A percentile compares a stretch with the other conserved stretches of the same genome.
Evolutionary conservation across 495 filamentous ascomycete species (phyloP).

Genomic region (Lophium mytilinum): DNA sequence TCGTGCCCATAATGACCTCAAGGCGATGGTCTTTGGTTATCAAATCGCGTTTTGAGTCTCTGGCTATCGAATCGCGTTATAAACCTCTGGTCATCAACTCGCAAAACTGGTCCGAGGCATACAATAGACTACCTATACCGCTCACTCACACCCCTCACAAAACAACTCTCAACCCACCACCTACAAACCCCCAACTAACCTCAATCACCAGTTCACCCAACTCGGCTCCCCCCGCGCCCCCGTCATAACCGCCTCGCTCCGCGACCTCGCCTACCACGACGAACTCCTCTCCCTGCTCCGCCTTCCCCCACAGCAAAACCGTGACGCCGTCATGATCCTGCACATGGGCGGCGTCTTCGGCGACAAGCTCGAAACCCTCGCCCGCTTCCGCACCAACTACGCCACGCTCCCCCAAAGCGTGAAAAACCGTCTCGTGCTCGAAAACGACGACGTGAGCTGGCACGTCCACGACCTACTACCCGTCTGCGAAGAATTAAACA

Average conservation of each 20-base stretch:
- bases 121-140: no score
- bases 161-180: no score
- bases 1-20: no score
- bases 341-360: conserved; percentile 93
- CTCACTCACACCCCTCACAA: no score
- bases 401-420: conserved; percentile 52
- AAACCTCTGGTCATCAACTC: no score
- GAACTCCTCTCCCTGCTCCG: conserved; percentile 75
- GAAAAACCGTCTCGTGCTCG: conserved; percentile 77
- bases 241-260: conserved; percentile 66
- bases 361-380: conserved; percentile 73
- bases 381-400: conserved; percentile 78
- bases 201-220: conserved; percentile 60
- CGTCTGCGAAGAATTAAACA: conserved; percentile 85
- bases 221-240: conserved; percentile 67
- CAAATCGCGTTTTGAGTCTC: no score
- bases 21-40: no score
- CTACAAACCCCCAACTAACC: no score
- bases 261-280: conserved; percentile 84
- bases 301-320: conserved; percentile 69
- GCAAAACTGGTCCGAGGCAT: no score
- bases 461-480: conserved; percentile 86
- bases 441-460: conserved; percentile 92
- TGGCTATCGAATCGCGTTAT: no score
- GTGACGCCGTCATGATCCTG: conserved; percentile 88